Evolutionary conservation across 1,139 yeast genomes (phyloP), one percentile per base, ranked within the genome.

Genomic region (Lodderomyces oxycetoniae): DNA sequence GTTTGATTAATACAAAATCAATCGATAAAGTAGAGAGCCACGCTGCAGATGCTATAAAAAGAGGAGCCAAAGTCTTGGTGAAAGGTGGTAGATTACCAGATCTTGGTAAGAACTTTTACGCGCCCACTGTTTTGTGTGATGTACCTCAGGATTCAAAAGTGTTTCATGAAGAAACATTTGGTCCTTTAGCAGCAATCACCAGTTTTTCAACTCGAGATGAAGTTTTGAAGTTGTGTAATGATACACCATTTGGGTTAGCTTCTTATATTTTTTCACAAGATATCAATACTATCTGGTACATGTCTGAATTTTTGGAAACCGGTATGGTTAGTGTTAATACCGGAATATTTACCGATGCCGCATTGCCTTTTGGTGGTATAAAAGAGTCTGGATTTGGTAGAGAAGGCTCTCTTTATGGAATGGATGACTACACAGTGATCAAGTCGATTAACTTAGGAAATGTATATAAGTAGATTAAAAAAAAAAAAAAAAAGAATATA

Each of bases 251-350:
- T 34, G 74, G 74, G 10, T 65, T 68, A 47, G 70, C 74, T 5
- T 65, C 71, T 2, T 67, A 67, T 49, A 55, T 68, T 8, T 67
- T 58, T 47, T 53, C 70, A 4, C 63, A 61, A 40, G 61, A 52
- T 39, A 59, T 82, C 38, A 63, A 74, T 42, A 79, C 79, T 28
- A 65, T 82, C 11, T 75, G 79, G 65, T 67, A 74, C 25, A 57
- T 65, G 48, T 59, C 67, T 10, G 71, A 65, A 44, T 57, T 47
- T 26, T 52, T 68, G 41, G 69, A 68, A 41, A 57, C 60, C 11
- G 74, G 74, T 17, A 68, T 68, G 73, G 65, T 68, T 11, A 60
- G 70, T 22, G 71, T 65, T 4, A 68, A 68, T 44, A 66, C 71
- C 4, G 74, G 73, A 3, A 49, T 58, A 6, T 63, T 68, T 42